Conservation (phyloP, 2,329 filamentous ascomycete species). For the Pyricularia sp. region DNA sequence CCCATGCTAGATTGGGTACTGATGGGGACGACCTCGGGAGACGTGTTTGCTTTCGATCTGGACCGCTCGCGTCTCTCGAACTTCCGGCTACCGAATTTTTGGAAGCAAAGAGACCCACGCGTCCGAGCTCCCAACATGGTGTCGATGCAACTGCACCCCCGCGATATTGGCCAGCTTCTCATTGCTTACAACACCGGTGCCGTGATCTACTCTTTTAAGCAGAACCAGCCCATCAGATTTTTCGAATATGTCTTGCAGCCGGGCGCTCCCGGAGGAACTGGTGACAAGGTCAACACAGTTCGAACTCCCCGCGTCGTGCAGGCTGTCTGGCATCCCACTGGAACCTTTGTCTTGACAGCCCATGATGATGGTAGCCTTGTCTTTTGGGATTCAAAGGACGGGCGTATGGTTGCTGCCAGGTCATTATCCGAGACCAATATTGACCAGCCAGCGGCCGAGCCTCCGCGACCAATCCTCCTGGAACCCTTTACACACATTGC, state of each 20-base stretch:
- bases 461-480: conserved; percentile 41
- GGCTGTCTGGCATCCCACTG: conserved; percentile 88
- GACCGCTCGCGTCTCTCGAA: conserved; percentile 64
- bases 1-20: conserved; percentile 90
- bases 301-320: conserved; percentile 67
- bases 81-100: conserved; percentile 79
- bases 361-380: conserved; percentile 88
- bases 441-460: conserved; percentile 35
- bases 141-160: conserved; percentile 71
- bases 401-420: conserved; percentile 68
- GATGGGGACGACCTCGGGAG: conserved; percentile 68
- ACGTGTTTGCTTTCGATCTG: conserved; percentile 84
- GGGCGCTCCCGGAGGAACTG: conserved; percentile 75
- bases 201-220: conserved; percentile 88
- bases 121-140: conserved; percentile 50
- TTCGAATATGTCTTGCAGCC: conserved; percentile 72
- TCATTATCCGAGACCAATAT: conserved; percentile 64
- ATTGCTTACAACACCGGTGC: conserved; percentile 86
- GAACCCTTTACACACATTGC: conserved; percentile 66
- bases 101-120: conserved; percentile 59
- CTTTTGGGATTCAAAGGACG: conserved; percentile 89
- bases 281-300: conserved; percentile 43
- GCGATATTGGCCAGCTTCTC: conserved; percentile 81
- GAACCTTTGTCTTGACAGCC: conserved; percentile 73
- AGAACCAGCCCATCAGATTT: conserved; percentile 63